Conservation (phyloP, 306 rosid species). For the Fragaria ananassa region DNA sequence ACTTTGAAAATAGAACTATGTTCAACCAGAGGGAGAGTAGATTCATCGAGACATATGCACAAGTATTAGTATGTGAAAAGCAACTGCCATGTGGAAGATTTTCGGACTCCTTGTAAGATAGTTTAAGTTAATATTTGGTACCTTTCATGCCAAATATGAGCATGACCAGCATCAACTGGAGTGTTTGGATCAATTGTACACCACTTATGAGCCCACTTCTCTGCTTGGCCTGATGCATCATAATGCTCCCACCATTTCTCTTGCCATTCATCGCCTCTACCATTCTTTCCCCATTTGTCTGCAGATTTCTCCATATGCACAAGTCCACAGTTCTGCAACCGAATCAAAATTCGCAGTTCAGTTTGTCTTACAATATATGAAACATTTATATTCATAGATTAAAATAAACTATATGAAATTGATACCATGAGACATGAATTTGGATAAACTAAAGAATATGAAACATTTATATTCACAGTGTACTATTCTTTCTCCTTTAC, state of each 20-base stretch:
- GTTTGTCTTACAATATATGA: not conserved
- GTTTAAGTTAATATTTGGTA: constrained; percentile 22
- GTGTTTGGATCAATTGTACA: constrained; percentile 88
- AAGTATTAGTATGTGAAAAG: not conserved
- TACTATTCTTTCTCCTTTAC: too few relatives aligned
- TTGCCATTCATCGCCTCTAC: constrained; percentile 83
- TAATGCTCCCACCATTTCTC: constrained; percentile 93
- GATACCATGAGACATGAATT: constrained; percentile 1
- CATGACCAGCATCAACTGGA: constrained; percentile 78
- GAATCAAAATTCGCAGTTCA: constrained; percentile 11
- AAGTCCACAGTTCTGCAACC: constrained; percentile 71
- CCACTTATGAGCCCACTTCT: constrained; percentile 97
- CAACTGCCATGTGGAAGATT: not conserved
- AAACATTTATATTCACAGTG: too few relatives aligned
- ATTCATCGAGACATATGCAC: not conserved
- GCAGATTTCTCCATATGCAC: constrained; percentile 87
- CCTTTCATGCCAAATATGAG: constrained; percentile 99
- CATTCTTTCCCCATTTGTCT: constrained; percentile 94
- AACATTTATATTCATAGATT: not conserved
- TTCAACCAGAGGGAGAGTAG: not conserved
- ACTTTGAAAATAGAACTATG: not conserved
- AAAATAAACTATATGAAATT: not conserved
- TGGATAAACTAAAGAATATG: not conserved
- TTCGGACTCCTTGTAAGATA: not conserved
- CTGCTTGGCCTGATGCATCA: constrained; percentile 70